Conservation (phyloP, 2,329 filamentous ascomycete species). For the Colletotrichum limetticola region DNA sequence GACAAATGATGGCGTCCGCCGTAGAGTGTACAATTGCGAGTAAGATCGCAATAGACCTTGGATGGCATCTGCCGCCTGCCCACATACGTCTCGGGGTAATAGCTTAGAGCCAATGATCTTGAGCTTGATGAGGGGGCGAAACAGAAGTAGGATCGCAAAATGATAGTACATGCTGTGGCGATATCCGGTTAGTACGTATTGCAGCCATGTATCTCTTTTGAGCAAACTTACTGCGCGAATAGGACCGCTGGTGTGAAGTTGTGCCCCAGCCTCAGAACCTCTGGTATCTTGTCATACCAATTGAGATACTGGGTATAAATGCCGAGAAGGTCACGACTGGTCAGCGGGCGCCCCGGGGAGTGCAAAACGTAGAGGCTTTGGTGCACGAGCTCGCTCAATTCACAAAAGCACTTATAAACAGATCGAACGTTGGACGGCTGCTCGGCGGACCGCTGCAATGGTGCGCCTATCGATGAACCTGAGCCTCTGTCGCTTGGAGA, state of each 20-base stretch:
- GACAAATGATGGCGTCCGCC: conserved; percentile 69
- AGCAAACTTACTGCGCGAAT: conserved; percentile 74
- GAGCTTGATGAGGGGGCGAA: conserved; percentile 76
- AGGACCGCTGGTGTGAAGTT: conserved; percentile 80
- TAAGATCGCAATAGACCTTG: conserved; percentile 66
- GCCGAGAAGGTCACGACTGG: conserved; percentile 69
- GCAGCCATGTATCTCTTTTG: neutral
- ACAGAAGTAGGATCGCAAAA: conserved; percentile 77
- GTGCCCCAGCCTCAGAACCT: conserved; percentile 70
- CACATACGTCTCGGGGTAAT: conserved; percentile 73
- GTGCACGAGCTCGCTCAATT: conserved; percentile 79
- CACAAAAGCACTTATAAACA: conserved; percentile 75
- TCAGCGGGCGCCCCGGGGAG: conserved; percentile 73
- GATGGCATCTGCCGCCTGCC: conserved; percentile 69
- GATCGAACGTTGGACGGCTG: conserved; percentile 76
- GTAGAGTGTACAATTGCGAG: conserved; percentile 67
- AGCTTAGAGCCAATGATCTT: conserved; percentile 72
- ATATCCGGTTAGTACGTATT: neutral
- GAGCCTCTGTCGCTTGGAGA: conserved; percentile 20
- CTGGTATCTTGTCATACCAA: conserved; percentile 77
- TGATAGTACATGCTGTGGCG: conserved; percentile 73
- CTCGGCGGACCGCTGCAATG: conserved; percentile 64
- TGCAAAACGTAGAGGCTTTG: conserved; percentile 78
- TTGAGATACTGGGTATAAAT: conserved; percentile 76
- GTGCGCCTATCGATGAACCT: conserved; percentile 52